Base-by-base conservation (phyloP, 768 basidiomycete species). In the Termitomyces sp. region DNA sequence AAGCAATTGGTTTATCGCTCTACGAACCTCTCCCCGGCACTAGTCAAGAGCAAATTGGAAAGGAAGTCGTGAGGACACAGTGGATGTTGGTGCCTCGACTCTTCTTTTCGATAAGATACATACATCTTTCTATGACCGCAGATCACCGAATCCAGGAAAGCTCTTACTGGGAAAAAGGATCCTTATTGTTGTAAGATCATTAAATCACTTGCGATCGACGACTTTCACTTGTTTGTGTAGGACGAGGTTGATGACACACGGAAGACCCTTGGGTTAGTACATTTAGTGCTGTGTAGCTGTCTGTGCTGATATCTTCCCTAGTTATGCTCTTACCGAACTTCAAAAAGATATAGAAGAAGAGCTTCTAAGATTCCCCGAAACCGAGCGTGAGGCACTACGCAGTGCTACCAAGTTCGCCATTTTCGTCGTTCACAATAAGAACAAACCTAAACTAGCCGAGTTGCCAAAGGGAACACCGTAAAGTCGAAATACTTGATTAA, bases 391-490 rank as follows among this genome's bases (percentile, higher is more conserved):
- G n/a, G 82, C 81, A 1, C 74, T 86, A 20, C 81, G 83, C 60
- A 70, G 73, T 8, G 76, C 79, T 4, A 95, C 96, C 30, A 79
- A 89, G 70, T 93, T 99, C 61, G 95, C 84, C 1, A 78, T 98
- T 63, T 99, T 98, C 68, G 96, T 98, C 50, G 92, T 95, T 28
- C 91, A 95, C 74, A 93, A 95, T 78, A 98, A 98, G 77, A 78
- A 86, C 61, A 98, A 98, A 75, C 77, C 79, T 35, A 99, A 99
- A 76, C 70, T 86, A 38, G 95, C 85, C 30, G 74, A 83, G 48
- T 74, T 99, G 40, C 91, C 94, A 3, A 65, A 77, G 2, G 82
- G 83, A 59, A 77, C 80, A 30, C 82, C 80, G 89, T 93, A 69
- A 69, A 20, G n/a, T 74, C 9, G 3, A 49, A 13, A 9, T 4